Percentiles rank a stretch among this genome's conserved stretches.
phyloP scores from a whole-genome alignment of 129 eudicot species.

The Escallonia rubra region DNA sequence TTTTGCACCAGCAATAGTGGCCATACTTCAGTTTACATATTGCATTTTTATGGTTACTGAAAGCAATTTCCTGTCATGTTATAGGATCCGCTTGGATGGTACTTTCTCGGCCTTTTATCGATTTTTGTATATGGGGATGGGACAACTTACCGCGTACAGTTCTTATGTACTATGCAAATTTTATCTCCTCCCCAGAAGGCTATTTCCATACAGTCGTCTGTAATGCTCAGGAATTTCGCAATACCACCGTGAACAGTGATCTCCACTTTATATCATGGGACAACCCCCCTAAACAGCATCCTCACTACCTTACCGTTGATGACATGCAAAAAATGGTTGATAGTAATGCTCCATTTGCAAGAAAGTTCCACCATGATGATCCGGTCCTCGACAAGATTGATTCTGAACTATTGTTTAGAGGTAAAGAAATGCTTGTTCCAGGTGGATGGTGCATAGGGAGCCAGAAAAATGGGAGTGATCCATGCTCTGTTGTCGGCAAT shows the following conservation, averaged over 20 bases:
- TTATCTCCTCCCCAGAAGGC: slow-evolving; percentile 59
- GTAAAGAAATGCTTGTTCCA: slow-evolving; percentile 33
- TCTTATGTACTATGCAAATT: slow-evolving; percentile 59
- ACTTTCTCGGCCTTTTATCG: slow-evolving; percentile 48
- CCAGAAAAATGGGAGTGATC: slow-evolving; percentile 42
- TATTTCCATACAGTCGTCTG: slow-evolving; percentile 55
- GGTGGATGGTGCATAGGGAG: slow-evolving; percentile 58
- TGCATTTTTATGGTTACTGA: too few relatives aligned
- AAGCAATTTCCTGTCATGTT: background rate
- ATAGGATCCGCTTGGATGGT: slow-evolving; percentile 67
- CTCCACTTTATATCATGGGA: slow-evolving; percentile 63
- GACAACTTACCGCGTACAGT: slow-evolving; percentile 55
- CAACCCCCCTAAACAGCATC: slow-evolving; percentile 65
- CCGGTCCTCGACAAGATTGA: slow-evolving; percentile 47
- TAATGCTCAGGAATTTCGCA: slow-evolving; percentile 37
- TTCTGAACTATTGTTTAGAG: slow-evolving; percentile 36
- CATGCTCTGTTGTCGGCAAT: slow-evolving; percentile 39
- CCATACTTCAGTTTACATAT: too few relatives aligned
- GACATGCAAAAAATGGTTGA: slow-evolving; percentile 50
- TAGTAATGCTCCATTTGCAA: slow-evolving; percentile 53
- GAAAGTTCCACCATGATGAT: slow-evolving; percentile 43
- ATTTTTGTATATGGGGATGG: slow-evolving; percentile 62
- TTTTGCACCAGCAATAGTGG: too few relatives aligned
- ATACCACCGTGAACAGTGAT: slow-evolving; percentile 51
- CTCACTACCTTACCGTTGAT: slow-evolving; percentile 39